Conservation (phyloP, 495 filamentous ascomycete species). For the Aspergillus kassunensis region DNA sequence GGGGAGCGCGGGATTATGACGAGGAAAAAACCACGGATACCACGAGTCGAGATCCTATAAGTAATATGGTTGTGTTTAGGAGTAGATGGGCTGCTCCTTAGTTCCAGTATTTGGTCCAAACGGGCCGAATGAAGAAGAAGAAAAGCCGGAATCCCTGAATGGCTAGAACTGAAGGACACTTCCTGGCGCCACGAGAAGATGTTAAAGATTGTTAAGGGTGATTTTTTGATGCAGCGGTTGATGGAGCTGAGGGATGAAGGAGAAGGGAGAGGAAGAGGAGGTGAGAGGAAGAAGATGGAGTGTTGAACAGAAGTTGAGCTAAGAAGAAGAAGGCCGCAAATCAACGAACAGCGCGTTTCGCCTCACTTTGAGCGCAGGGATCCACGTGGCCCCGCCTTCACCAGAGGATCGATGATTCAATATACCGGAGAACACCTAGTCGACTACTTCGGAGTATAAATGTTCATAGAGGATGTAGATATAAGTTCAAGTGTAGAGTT, state of each 20-base stretch:
- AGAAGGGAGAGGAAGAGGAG: constrained; percentile 4
- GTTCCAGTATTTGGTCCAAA: constrained; percentile 10
- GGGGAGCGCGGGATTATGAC: constrained; percentile 1
- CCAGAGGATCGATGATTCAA: too few species aligned
- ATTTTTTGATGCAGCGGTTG: too few species aligned
- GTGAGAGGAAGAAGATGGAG: not conserved
- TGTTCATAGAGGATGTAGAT: too few species aligned
- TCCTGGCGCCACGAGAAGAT: not conserved
- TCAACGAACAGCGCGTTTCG: constrained; percentile 13
- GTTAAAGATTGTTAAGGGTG: constrained; percentile 2
- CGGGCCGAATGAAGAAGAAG: constrained; percentile 7
- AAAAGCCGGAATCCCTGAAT: constrained; percentile 3
- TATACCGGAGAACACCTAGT: too few species aligned
- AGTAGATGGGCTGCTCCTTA: constrained; percentile 8
- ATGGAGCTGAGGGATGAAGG: constrained; percentile 14
- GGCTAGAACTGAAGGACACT: not conserved
- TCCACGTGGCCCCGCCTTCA: constrained; percentile 45
- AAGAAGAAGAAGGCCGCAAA: constrained; percentile 17
- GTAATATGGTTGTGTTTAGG: not conserved
- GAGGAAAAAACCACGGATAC: constrained; percentile 1
- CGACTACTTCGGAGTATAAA: too few species aligned
- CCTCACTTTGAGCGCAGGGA: constrained; percentile 35
- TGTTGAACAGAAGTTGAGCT: constrained; percentile 9
- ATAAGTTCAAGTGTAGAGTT: not conserved
- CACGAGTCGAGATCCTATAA: constrained; percentile 8